Evolutionary conservation across 2,329 filamentous ascomycete genomes (phyloP).

Genomic region (Didymella arachidicola): DNA sequence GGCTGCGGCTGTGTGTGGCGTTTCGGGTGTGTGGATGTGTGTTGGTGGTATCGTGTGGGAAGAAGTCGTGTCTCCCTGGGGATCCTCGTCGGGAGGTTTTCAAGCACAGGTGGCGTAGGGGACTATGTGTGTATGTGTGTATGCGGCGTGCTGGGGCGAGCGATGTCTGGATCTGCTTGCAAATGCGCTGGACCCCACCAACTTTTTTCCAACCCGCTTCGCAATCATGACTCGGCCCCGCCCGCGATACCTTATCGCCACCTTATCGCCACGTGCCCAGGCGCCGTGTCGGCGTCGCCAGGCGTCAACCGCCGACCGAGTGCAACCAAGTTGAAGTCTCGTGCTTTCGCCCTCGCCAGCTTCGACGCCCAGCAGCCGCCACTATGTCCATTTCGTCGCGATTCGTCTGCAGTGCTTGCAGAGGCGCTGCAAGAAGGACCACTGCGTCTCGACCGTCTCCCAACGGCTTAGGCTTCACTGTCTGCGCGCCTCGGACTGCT

Average conservation of each 20-base stretch:
- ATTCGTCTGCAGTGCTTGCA: slow-evolving; percentile 39
- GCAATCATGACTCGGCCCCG: slow-evolving; percentile 23
- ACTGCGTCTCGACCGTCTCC: background rate
- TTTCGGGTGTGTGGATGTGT: background rate
- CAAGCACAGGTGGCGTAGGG: slow-evolving; percentile 7
- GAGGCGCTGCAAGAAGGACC: slow-evolving; percentile 17
- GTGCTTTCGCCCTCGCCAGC: slow-evolving; percentile 8
- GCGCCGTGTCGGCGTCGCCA: slow-evolving; percentile 20
- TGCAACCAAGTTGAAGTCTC: slow-evolving; percentile 22
- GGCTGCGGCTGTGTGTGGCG: slow-evolving; percentile 20
- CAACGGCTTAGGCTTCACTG: slow-evolving; percentile 12
- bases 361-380: slow-evolving; percentile 29
- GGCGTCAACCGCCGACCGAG: slow-evolving; percentile 18
- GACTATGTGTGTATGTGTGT: slow-evolving; percentile 11
- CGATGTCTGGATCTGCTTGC: slow-evolving; percentile 31
- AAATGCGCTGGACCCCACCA: slow-evolving; percentile 44
- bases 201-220: slow-evolving; percentile 31
- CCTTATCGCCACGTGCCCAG: slow-evolving; percentile 44
- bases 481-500: slow-evolving; percentile 16
- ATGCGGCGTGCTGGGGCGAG: slow-evolving; percentile 27
- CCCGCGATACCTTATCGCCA: slow-evolving; percentile 36
- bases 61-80: slow-evolving; percentile 1
- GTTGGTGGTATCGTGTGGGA: background rate
- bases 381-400: slow-evolving; percentile 30
- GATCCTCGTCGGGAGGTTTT: slow-evolving; percentile 7